These are phyloP conservation scores for Metschnikowia cubensis DNA, from an alignment of 805 yeast species.

Conservation along the genomic window DNA sequence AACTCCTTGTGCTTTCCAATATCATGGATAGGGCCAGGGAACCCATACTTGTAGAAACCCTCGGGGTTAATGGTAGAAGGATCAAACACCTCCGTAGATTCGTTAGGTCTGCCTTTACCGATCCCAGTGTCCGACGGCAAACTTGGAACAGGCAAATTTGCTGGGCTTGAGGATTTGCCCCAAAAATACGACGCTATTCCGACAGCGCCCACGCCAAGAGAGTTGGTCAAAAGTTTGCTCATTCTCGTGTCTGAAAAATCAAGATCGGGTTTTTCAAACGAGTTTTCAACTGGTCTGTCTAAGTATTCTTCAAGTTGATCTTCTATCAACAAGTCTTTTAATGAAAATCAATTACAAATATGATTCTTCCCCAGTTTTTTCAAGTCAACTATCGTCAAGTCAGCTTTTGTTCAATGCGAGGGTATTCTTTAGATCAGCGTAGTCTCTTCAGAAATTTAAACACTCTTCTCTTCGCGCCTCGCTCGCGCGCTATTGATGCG, in stretches of 20 bases:
- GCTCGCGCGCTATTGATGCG: background rate
- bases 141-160: conserved; percentile 4
- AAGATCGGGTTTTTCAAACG: too few relatives aligned
- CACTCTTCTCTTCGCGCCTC: conserved; percentile 1
- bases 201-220: conserved; percentile 35
- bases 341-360: too few relatives aligned
- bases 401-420: too few relatives aligned
- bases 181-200: conserved; percentile 40
- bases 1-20: conserved; percentile 69
- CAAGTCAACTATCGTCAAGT: too few relatives aligned
- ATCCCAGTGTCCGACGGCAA: conserved; percentile 12
- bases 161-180: conserved; percentile 30
- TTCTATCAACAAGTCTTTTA: background rate
- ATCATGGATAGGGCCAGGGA: conserved; percentile 94
- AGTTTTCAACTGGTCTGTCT: too few relatives aligned
- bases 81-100: conserved; percentile 18
- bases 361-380: too few relatives aligned
- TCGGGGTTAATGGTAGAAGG: conserved; percentile 58
- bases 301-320: background rate
- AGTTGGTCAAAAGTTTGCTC: conserved; percentile 27
- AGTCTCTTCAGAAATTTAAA: too few relatives aligned
- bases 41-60: conserved; percentile 85
- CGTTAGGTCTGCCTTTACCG: background rate
- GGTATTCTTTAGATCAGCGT: too few relatives aligned
- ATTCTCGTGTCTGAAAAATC: conserved; percentile 2